Percentiles rank a stretch among this genome's conserved stretches.
Evolutionary conservation across 352 stramenopile genomes (phyloP).

Genomic region (Pythium volutum): DNA sequence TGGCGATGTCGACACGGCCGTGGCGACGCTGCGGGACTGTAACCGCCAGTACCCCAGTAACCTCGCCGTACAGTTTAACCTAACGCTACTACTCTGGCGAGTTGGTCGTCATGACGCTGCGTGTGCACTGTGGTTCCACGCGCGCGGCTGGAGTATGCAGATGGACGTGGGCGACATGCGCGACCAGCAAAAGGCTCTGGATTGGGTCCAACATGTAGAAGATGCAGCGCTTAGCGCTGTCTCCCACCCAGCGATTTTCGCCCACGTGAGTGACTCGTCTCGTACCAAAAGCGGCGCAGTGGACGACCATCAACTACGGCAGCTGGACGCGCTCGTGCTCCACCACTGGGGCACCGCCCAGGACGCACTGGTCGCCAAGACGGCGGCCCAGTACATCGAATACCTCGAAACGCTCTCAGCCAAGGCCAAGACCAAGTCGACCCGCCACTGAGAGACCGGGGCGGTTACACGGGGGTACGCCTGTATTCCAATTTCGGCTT

Average conservation of each 20-base stretch:
- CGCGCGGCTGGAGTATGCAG: constrained; percentile 46
- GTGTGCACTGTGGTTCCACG: constrained; percentile 66
- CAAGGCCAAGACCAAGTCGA: neutral
- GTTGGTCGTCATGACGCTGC: constrained; percentile 40
- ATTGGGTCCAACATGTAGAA: constrained; percentile 18
- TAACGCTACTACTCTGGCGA: constrained; percentile 73
- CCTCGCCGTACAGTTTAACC: constrained; percentile 62
- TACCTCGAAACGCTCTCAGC: constrained; percentile 34
- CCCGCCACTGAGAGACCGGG: neutral
- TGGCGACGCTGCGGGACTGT: constrained; percentile 45
- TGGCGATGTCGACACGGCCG: constrained; percentile 30
- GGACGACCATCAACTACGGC: constrained; percentile 47
- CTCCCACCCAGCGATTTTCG: neutral
- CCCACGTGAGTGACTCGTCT: constrained; percentile 38
- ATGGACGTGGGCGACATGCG: constrained; percentile 28
- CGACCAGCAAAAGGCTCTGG: constrained; percentile 22
- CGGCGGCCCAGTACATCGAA: constrained; percentile 41
- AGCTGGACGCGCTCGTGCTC: constrained; percentile 57
- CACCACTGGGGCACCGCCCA: constrained; percentile 47
- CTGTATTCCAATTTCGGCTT: neutral
- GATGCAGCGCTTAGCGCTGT: constrained; percentile 24
- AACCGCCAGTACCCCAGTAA: constrained; percentile 38
- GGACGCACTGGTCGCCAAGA: constrained; percentile 31
- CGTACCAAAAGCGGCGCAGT: constrained; percentile 28
- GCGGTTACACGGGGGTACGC: neutral